Evolutionary conservation across 2,329 filamentous ascomycete genomes (phyloP).

Genomic region (Ophiosphaerella herpotricha): DNA sequence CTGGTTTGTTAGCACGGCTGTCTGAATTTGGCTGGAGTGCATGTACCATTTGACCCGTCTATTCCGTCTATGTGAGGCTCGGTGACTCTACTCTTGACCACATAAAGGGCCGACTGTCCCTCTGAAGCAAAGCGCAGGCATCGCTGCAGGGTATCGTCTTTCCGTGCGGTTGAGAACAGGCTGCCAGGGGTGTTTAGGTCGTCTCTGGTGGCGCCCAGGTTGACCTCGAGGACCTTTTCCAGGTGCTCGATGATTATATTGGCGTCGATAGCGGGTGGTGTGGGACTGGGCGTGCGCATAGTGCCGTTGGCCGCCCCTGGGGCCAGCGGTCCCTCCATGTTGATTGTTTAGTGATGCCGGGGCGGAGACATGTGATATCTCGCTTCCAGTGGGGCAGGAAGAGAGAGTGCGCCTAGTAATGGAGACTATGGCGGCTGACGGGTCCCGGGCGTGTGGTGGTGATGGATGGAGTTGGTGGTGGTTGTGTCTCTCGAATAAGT

Average conservation of each 20-base stretch:
- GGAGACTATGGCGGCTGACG: slow-evolving; percentile 7
- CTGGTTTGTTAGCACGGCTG: slow-evolving; percentile 45
- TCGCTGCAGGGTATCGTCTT: slow-evolving; percentile 80
- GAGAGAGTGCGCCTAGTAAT: slow-evolving; percentile 4
- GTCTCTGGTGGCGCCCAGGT: slow-evolving; percentile 60
- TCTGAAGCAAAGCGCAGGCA: slow-evolving; percentile 90
- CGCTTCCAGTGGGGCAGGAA: slow-evolving; percentile 17
- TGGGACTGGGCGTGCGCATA: slow-evolving; percentile 42
- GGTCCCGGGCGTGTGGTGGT: slow-evolving; percentile 18
- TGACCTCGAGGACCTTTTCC: slow-evolving; percentile 53
- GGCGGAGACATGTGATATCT: slow-evolving; percentile 40
- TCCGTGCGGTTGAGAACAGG: slow-evolving; percentile 73
- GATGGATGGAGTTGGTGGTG: slow-evolving; percentile 27
- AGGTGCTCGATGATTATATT: slow-evolving; percentile 56
- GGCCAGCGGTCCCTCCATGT: slow-evolving; percentile 49
- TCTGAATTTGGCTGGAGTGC: slow-evolving; percentile 9
- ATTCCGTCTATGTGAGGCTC: slow-evolving; percentile 43
- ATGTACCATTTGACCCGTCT: slow-evolving; percentile 40
- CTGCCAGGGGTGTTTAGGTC: slow-evolving; percentile 83
- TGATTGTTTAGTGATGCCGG: slow-evolving; percentile 32
- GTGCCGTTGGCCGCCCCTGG: slow-evolving; percentile 48
- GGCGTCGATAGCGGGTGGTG: slow-evolving; percentile 51
- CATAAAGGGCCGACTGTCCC: slow-evolving; percentile 83
- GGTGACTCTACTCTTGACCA: slow-evolving; percentile 77
- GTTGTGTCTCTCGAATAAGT: slow-evolving; percentile 25